These are phyloP conservation scores for Akanthomyces dipterigenus DNA, from an alignment of 2,329 filamentous ascomycete genomes.

Conservation along the genomic window DNA sequence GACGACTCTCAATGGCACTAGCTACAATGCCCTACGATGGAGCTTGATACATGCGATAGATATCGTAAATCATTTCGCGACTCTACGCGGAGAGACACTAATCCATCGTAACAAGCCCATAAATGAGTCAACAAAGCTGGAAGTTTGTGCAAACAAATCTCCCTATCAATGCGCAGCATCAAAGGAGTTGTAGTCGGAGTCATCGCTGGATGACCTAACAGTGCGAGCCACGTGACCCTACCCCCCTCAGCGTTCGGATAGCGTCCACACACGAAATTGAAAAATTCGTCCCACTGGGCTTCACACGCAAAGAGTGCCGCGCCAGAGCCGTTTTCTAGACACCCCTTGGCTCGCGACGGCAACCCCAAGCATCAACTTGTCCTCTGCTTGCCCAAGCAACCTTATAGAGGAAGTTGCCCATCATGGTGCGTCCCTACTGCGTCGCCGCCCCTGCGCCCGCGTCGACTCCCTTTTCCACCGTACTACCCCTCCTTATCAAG, in stretches of 20 bases:
- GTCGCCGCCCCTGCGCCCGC: background rate
- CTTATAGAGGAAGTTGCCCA: conserved; percentile 45
- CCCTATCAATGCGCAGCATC: background rate
- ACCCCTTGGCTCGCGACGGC: conserved; percentile 33
- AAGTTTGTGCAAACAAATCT: background rate
- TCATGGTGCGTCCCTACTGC: conserved; percentile 35
- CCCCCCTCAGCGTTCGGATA: conserved; percentile 36
- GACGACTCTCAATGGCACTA: background rate
- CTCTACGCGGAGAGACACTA: background rate
- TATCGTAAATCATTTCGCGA: background rate
- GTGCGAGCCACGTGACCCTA: conserved; percentile 26
- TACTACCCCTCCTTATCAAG: conserved; percentile 23
- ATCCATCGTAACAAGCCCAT: background rate
- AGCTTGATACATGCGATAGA: background rate
- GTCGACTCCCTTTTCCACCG: background rate
- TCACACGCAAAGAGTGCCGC: conserved; percentile 33
- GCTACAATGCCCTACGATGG: background rate
- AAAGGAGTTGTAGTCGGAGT: background rate
- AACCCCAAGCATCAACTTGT: conserved; percentile 30
- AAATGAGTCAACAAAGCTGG: background rate
- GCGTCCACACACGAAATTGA: conserved; percentile 41
- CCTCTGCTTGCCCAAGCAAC: conserved; percentile 30
- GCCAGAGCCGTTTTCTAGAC: conserved; percentile 29
- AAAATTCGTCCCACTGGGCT: conserved; percentile 34
- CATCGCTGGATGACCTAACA: conserved; percentile 23